phyloP scores from a whole-genome alignment of 202 grass and related monocot species.

The Thinopyrum obtusiflorum region DNA sequence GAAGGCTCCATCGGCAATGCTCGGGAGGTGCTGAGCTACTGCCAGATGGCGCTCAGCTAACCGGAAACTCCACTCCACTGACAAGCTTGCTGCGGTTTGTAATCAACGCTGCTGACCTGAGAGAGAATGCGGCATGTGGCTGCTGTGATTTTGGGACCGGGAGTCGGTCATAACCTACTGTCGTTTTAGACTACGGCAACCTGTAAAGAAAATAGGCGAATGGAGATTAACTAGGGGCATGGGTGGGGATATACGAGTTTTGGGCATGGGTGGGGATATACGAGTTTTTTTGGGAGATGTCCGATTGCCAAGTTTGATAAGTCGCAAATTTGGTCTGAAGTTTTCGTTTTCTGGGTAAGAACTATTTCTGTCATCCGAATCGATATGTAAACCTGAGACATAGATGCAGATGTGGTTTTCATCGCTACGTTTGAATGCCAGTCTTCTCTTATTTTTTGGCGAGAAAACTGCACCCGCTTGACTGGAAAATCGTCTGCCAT shows the following conservation, averaged over 20 bases:
- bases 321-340: neutral
- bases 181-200: neutral
- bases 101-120: conserved; percentile 18
- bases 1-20: conserved; percentile 33
- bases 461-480: neutral
- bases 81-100: conserved; percentile 27
- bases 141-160: neutral
- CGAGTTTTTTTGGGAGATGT: neutral
- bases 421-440: neutral
- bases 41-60: conserved; percentile 36
- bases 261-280: no score
- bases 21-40: conserved; percentile 54
- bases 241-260: neutral
- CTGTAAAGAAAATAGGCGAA: neutral
- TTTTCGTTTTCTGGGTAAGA: neutral
- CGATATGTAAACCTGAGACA: neutral
- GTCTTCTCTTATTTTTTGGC: neutral
- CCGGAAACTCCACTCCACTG: neutral
- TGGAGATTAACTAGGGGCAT: neutral
- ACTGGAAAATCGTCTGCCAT: no score
- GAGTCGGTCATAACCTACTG: neutral
- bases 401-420: neutral
- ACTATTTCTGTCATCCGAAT: neutral
- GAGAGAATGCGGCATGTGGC: neutral
- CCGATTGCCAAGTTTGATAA: neutral